These are phyloP conservation scores for Narthecium ossifragum DNA, from an alignment of 106 monocot species.

Conservation along the genomic window DNA sequence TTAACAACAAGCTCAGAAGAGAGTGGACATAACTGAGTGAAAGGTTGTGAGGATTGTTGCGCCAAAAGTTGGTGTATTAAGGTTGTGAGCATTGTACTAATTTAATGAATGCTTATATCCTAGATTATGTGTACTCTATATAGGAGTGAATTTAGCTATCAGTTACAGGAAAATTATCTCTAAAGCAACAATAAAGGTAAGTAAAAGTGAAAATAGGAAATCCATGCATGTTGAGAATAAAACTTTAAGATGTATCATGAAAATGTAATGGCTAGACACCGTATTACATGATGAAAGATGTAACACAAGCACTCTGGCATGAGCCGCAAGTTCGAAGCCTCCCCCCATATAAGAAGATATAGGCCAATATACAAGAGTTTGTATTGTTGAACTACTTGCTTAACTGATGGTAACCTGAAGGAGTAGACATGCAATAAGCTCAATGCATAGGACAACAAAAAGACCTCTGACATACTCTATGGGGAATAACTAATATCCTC, in stretches of 20 bases:
- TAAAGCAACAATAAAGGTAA: too few relatives aligned
- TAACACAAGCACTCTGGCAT: constrained; percentile 86
- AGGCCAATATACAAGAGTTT: constrained; percentile 72
- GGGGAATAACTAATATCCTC: not conserved
- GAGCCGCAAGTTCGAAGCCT: constrained; percentile 73
- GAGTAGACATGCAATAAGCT: not conserved
- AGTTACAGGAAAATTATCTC: too few relatives aligned
- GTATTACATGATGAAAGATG: constrained; percentile 79
- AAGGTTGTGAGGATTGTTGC: too few relatives aligned
- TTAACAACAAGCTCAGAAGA: too few relatives aligned
- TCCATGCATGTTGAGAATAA: too few relatives aligned
- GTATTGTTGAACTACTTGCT: constrained; percentile 70
- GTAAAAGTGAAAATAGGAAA: too few relatives aligned
- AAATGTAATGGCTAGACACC: not conserved
- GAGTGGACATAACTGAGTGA: too few relatives aligned
- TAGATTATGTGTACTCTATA: too few relatives aligned
- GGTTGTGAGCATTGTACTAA: too few relatives aligned
- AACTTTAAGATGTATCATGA: not conserved
- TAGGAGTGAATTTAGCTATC: too few relatives aligned
- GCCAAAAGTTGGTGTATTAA: too few relatives aligned
- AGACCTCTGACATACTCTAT: not conserved
- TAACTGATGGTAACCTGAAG: constrained; percentile 65
- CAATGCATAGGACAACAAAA: not conserved
- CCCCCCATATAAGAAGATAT: constrained; percentile 91
- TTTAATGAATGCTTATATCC: too few relatives aligned